Conservation (phyloP, 78 protist species). For the Protostelium mycophagum region DNA sequence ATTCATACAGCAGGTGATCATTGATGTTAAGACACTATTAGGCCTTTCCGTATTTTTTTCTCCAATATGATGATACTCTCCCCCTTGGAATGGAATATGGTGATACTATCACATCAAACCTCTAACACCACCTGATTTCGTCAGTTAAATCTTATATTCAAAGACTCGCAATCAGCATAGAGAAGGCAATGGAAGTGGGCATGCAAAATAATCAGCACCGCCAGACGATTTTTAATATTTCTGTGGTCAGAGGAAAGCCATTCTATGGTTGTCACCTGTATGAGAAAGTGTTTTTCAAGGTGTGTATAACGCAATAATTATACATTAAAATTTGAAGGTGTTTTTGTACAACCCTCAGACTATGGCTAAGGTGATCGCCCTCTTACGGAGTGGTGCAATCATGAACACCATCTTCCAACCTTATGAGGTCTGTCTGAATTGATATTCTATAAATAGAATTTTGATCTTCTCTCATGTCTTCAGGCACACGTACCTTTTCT, state of each 20-base stretch:
- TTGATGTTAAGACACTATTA: not conserved
- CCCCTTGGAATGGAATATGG: conserved; percentile 17
- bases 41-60: conserved; percentile 71
- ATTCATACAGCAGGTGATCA: not conserved
- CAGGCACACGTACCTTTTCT: conserved; percentile 80
- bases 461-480: not conserved
- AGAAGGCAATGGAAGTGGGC: conserved; percentile 23
- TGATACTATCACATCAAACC: not conserved
- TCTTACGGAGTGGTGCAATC: conserved; percentile 59
- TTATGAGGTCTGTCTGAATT: conserved; percentile 30
- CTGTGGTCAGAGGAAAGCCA: conserved; percentile 54
- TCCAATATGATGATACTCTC: conserved; percentile 39
- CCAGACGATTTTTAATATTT: conserved; percentile 36
- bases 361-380: conserved; percentile 4
- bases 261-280: conserved; percentile 80
- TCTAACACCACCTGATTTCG: not conserved
- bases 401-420: conserved; percentile 35
- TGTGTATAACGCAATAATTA: not conserved
- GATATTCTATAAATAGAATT: not conserved
- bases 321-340: not conserved
- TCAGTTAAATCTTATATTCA: conserved; percentile 20
- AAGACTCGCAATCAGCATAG: conserved; percentile 44
- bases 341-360: conserved; percentile 42
- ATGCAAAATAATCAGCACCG: not conserved
- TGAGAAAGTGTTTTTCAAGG: conserved; percentile 60